Evolutionary conservation across 371 early-diverging fungal genomes (phyloP), one percentile per base, ranked within the genome.

Genomic region (Globomyces sp.): DNA sequence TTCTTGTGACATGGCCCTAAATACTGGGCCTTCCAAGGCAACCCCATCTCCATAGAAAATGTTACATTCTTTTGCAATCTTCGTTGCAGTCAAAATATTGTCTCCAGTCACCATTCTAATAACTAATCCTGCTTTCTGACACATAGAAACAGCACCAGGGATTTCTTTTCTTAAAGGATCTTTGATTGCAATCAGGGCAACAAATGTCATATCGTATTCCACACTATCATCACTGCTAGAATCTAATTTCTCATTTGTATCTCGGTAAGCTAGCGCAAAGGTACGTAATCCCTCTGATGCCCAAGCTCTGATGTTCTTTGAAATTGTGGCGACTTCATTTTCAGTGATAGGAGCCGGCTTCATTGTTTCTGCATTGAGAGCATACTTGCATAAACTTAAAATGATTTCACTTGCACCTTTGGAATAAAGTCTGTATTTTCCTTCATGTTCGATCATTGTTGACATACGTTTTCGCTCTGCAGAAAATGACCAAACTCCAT

Each of bases 31-130:
- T 40, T 92, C 89, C 73, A 98, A 80, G 6, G 91, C 92, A 51
- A 91, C 71, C 51, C 94, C 76, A 39, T 74, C 92, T 63, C 89
- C 89, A 65, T 84, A 87, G 68, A 92, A 80, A 63, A 99, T 97
- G 65, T 91, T 91, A 65, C 92, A 91, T 64, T 94, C 89, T 60
- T 85, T 86, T 49, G 96, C 98, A 77, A 99, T 96, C 11, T 91
- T 92, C 51, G 88, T 85, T 34, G 99, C 98, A 2, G 96, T 97
- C 57, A 91, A 83, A 55, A 93, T 79, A 73, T 96, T 95, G 81
- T 99, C 99, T 65, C 99, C 99, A 2, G 99, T 99, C 58, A 98
- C 94, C 96, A 97, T 96, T 50, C 92, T 88, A 34, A 96, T 92
- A 62, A 85, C 86, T 5, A 98, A 88, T 63, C 97, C 96, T 47